Evolutionary conservation across 1,139 yeast species (phyloP).

Genomic region (Yamadazyma sp.): DNA sequence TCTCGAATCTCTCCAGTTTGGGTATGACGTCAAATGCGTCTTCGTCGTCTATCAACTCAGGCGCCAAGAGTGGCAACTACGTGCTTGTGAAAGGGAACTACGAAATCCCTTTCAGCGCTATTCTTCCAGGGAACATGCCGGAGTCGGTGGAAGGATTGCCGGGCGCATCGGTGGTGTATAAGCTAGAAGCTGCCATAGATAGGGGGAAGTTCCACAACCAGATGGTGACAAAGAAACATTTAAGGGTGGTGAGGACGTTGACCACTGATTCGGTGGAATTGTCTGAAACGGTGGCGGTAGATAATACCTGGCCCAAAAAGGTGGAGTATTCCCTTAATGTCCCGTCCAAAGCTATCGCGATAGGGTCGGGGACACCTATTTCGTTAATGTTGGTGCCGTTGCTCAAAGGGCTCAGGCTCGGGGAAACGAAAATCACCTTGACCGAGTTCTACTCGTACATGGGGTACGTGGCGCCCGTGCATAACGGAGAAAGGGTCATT

Average conservation of each 20-base stretch:
- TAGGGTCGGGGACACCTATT: slow-evolving; percentile 77
- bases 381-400: slow-evolving; percentile 76
- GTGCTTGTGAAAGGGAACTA: slow-evolving; percentile 73
- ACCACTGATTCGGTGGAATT: slow-evolving; percentile 87
- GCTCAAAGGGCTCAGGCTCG: slow-evolving; percentile 75
- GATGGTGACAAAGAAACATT: slow-evolving; percentile 65
- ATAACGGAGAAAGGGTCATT: slow-evolving; percentile 60
- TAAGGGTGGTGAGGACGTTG: slow-evolving; percentile 84
- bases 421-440: slow-evolving; percentile 64
- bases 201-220: slow-evolving; percentile 74
- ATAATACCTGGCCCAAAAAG: slow-evolving; percentile 94
- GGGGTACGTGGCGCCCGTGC: slow-evolving; percentile 56
- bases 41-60: not conserved
- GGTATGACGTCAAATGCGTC: slow-evolving; percentile 8
- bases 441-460: slow-evolving; percentile 67
- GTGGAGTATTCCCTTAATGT: slow-evolving; percentile 87
- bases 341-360: slow-evolving; percentile 87
- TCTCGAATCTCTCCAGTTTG: slow-evolving; percentile 13
- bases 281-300: slow-evolving; percentile 90
- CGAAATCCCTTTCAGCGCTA: slow-evolving; percentile 84
- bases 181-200: slow-evolving; percentile 77
- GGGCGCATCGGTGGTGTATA: slow-evolving; percentile 78
- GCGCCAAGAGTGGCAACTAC: slow-evolving; percentile 15
- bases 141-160: slow-evolving; percentile 92
- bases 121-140: slow-evolving; percentile 80